Evolutionary conservation across 139 green algal genomes (phyloP), one percentile per base, ranked within the genome.

Genomic region (Chlamydomonas eustigma): DNA sequence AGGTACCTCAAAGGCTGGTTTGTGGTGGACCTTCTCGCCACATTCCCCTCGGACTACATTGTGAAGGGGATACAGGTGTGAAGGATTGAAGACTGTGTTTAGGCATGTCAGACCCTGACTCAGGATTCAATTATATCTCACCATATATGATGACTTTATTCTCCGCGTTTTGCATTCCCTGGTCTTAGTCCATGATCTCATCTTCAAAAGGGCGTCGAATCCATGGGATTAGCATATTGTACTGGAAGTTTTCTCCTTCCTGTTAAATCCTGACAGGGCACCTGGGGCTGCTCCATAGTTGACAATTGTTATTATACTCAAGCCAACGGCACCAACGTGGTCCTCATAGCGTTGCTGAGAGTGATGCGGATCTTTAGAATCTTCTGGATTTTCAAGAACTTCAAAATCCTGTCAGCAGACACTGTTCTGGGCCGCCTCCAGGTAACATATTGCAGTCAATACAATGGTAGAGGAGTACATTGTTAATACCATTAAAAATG

Each of bases 341-440:
- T 39, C 28, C 37, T 87, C 39, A 79, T 80, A 24, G 37, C 85
- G 33, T 68, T 87, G 71, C 74, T 89, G 77, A 76, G 84, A n/a
- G 8, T 77, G 28, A 73, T 85, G 65, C 74, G 84, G 32, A 37
- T 89, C 39, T 89, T 89, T 58, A 66, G 84, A 30, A 81, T 89
- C 37, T 34, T 85, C 18, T 89, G 84, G 84, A 89, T 89, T 36
- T 58, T 87, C 51, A 89, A 89, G 79, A 85, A 87, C 58, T 78
- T 86, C 70, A 82, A 81, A 34, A 67, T 84, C 12, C 78, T 89
- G 71, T 81, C 78, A 37, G 32, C 83, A 8, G 71, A 70, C 37
- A 83, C 77, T 3, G 25, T 89, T 39, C 73, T 89, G 18, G 81
- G 81, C 1, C 37, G 68, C 1, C 70, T 89, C 4, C 78, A 79